Evolutionary conservation across 2,329 filamentous ascomycete genomes (phyloP).

Genomic region (Cladobotryum protrusum): DNA sequence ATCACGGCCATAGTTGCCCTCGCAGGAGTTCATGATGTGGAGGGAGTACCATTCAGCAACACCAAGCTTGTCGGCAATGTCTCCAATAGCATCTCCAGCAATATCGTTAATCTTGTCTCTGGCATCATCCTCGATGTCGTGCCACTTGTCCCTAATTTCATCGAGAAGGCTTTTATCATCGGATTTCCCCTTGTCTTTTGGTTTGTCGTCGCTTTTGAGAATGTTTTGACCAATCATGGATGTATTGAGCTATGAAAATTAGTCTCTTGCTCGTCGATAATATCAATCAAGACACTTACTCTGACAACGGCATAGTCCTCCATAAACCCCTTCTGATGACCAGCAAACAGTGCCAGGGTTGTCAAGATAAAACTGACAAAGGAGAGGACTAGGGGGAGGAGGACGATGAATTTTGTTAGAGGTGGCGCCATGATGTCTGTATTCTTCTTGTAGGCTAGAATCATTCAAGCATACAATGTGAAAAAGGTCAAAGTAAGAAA

Average conservation of each 20-base stretch:
- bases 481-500: too few species aligned
- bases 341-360: conserved; percentile 35
- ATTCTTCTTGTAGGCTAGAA: not conserved
- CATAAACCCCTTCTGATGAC: conserved; percentile 35
- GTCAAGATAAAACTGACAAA: conserved; percentile 34
- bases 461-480: too few species aligned
- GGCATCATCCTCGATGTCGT: conserved; percentile 28
- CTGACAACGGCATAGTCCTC: conserved; percentile 37
- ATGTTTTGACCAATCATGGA: conserved; percentile 33
- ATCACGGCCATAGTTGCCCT: conserved; percentile 41
- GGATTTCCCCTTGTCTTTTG: conserved; percentile 20
- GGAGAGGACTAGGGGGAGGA: conserved; percentile 32
- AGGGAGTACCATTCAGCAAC: conserved; percentile 47
- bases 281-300: conserved; percentile 20
- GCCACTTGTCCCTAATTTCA: conserved; percentile 23
- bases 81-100: conserved; percentile 33
- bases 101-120: conserved; percentile 35
- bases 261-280: not conserved
- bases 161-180: conserved; percentile 22
- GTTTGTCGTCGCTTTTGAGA: conserved; percentile 17
- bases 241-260: conserved; percentile 29
- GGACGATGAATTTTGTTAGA: conserved; percentile 22
- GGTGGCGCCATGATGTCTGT: conserved; percentile 13
- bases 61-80: conserved; percentile 37
- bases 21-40: conserved; percentile 42